phyloP scores from a whole-genome alignment of 345 rosid species.

The Capsella bursapastoris region DNA sequence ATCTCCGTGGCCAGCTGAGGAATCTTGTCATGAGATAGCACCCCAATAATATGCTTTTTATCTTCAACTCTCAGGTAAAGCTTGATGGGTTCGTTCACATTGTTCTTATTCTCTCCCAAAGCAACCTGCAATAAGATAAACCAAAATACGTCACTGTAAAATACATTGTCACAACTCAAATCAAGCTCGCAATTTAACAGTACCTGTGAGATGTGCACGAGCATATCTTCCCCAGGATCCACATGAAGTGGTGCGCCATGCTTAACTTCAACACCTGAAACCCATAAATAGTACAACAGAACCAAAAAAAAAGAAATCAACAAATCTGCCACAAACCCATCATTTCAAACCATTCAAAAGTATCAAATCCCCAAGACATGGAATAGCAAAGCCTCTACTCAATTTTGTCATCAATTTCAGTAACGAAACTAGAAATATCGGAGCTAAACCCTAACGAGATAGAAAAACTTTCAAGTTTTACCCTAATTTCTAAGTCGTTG shows the following conservation, averaged over 20 bases:
- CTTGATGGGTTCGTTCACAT: slow-evolving; percentile 47
- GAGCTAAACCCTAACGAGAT: background rate
- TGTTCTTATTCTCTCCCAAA: slow-evolving; percentile 62
- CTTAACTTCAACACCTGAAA: slow-evolving; percentile 73
- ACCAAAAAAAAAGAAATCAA: background rate
- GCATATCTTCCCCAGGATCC: slow-evolving; percentile 42
- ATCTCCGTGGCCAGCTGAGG: slow-evolving; percentile 69
- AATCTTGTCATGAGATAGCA: slow-evolving; percentile 60
- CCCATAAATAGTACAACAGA: background rate
- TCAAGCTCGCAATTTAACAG: background rate
- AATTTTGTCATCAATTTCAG: background rate
- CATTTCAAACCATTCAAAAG: background rate
- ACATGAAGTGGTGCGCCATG: slow-evolving; percentile 48
- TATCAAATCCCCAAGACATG: background rate
- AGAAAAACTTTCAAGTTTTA: background rate
- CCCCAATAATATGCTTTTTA: slow-evolving; percentile 64
- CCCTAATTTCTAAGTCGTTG: background rate
- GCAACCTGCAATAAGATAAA: slow-evolving; percentile 51
- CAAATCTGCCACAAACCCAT: background rate
- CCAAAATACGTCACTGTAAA: background rate
- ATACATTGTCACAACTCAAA: background rate
- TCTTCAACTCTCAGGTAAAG: slow-evolving; percentile 49
- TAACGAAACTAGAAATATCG: background rate
- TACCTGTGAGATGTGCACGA: slow-evolving; percentile 76
- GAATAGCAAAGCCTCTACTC: background rate